A percentile compares a stretch with the other conserved stretches of the same genome.
phyloP scores from a whole-genome alignment of 805 yeast genomes.

The Yamadazyma paraphyllophila region DNA sequence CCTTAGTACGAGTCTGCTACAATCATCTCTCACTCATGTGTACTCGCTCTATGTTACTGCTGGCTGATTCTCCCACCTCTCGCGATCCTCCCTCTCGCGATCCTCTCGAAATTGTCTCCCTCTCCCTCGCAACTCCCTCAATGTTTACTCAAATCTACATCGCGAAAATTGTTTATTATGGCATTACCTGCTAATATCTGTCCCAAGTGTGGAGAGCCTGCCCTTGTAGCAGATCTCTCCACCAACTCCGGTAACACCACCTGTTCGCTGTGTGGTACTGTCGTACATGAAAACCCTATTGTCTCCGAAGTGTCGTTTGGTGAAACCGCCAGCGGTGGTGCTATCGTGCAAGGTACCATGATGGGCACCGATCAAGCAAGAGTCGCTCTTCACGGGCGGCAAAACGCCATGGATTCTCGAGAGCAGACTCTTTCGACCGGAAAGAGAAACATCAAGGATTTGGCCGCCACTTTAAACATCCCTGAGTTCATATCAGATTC shows the following conservation, averaged over 20 bases:
- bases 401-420: conserved; percentile 75
- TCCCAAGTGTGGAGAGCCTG: conserved; percentile 8
- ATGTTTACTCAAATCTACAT: background rate
- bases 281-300: conserved; percentile 87
- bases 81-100: too few species aligned
- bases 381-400: conserved; percentile 66
- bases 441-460: conserved; percentile 68
- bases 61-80: too few species aligned
- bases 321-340: conserved; percentile 90
- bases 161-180: conserved; percentile 1
- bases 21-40: too few species aligned
- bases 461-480: conserved; percentile 75
- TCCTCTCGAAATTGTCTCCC: background rate
- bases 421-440: conserved; percentile 90
- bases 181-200: conserved; percentile 6
- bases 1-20: too few species aligned
- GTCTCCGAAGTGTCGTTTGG: conserved; percentile 95
- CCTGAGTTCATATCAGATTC: conserved; percentile 84
- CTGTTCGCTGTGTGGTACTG: conserved; percentile 82
- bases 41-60: too few species aligned
- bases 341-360: conserved; percentile 92
- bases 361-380: conserved; percentile 83
- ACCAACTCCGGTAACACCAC: conserved; percentile 64
- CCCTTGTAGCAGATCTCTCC: conserved; percentile 6
- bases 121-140: background rate